Conservation (phyloP, 371 early-diverging fungal species). For the Cokeromyces recurvatus region DNA sequence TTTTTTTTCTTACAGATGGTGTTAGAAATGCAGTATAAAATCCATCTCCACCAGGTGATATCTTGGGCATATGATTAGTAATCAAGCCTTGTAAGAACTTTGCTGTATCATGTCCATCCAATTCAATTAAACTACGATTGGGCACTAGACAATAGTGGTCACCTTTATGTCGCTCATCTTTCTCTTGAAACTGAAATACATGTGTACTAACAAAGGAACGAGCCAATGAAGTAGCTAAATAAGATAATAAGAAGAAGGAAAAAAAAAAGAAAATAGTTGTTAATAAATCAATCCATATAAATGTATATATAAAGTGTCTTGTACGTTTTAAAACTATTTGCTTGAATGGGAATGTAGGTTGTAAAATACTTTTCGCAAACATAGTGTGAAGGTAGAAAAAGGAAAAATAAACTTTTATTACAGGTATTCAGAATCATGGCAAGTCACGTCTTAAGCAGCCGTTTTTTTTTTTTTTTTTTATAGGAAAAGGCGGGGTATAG, state of each 20-base stretch:
- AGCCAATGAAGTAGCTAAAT: neutral
- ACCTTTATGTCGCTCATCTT: constrained; percentile 16
- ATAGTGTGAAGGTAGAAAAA: too few relatives aligned
- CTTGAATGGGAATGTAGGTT: too few relatives aligned
- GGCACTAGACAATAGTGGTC: constrained; percentile 43
- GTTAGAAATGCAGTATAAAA: constrained; percentile 69
- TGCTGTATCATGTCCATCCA: constrained; percentile 70
- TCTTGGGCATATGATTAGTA: constrained; percentile 80
- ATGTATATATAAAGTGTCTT: neutral
- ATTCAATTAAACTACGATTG: constrained; percentile 62
- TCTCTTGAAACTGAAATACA: constrained; percentile 14
- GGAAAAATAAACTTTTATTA: too few relatives aligned
- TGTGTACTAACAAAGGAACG: constrained; percentile 15
- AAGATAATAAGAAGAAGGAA: too few relatives aligned
- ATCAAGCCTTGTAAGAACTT: constrained; percentile 88
- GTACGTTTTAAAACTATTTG: neutral
- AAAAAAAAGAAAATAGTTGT: neutral
- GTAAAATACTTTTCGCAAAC: too few relatives aligned
- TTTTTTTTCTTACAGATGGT: constrained; percentile 61
- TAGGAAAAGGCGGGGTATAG: too few relatives aligned
- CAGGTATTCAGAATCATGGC: too few relatives aligned
- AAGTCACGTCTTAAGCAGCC: too few relatives aligned
- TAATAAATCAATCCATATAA: neutral
- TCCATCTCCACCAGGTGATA: constrained; percentile 70
- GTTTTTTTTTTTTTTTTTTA: too few relatives aligned